phyloP scores from a whole-genome alignment of 306 rosid species.

The Echinosophora koreensis region DNA sequence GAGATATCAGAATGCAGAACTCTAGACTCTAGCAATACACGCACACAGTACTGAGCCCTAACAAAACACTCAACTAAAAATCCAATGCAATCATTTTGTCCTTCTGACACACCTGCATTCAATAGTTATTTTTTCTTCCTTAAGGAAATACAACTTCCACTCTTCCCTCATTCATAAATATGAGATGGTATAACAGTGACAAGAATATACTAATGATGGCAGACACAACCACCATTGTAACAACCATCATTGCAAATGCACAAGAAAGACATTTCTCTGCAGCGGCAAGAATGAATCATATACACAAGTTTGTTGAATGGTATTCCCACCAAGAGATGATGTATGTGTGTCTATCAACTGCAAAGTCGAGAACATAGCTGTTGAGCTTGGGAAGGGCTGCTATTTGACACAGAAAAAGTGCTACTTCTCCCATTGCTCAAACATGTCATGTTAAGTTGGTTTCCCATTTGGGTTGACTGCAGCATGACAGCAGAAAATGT shows the following conservation, averaged over 20 bases:
- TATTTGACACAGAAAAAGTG: constrained; percentile 32
- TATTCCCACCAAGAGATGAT: constrained; percentile 17
- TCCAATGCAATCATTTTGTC: not conserved
- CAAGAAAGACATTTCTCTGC: constrained; percentile 3
- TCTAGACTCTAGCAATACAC: no score
- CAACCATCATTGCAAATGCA: not conserved
- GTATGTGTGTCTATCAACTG: constrained; percentile 34
- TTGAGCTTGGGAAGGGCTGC: constrained; percentile 40
- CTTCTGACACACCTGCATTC: not conserved
- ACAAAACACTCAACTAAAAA: not conserved
- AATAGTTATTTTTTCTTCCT: not conserved
- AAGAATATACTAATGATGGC: not conserved
- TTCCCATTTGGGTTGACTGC: constrained; percentile 55
- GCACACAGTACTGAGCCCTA: not conserved
- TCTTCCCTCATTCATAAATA: constrained; percentile 4
- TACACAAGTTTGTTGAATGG: not conserved
- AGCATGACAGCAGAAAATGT: constrained; percentile 18
- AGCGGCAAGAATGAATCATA: constrained; percentile 5
- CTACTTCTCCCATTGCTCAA: constrained; percentile 50
- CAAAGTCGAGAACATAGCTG: constrained; percentile 52
- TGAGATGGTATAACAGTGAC: constrained; percentile 5
- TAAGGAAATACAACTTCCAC: not conserved
- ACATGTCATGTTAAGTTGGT: constrained; percentile 57
- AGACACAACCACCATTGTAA: not conserved
- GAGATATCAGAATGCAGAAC: not conserved